Conservation (phyloP, 2,329 filamentous ascomycete species). For the Ophiostoma populinum region DNA sequence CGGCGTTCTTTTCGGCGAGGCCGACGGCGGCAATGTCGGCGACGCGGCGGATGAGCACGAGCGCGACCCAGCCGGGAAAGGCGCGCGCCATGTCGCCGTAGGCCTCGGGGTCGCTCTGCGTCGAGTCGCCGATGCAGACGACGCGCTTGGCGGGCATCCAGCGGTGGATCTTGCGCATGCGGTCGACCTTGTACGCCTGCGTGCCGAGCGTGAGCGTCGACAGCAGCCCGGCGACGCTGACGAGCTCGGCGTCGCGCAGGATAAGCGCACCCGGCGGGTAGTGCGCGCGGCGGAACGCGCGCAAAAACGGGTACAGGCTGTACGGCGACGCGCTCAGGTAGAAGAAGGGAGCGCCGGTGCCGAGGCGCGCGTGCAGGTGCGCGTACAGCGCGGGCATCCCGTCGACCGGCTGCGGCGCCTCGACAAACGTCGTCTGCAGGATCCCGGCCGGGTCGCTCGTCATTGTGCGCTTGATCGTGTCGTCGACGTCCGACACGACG, state of each 20-base stretch:
- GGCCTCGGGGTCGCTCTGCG: constrained; percentile 73
- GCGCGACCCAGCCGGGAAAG: constrained; percentile 58
- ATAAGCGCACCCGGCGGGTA: constrained; percentile 70
- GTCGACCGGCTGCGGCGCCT: constrained; percentile 48
- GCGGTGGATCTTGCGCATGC: constrained; percentile 57
- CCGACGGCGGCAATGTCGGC: constrained; percentile 51
- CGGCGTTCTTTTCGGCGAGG: constrained; percentile 57
- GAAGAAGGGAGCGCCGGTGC: constrained; percentile 47
- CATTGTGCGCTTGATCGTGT: constrained; percentile 84
- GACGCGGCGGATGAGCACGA: constrained; percentile 76
- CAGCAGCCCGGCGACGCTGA: constrained; percentile 65
- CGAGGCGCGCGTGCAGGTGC: constrained; percentile 37
- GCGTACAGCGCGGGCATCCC: constrained; percentile 79
- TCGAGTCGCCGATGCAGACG: constrained; percentile 78
- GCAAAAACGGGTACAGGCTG: constrained; percentile 80
- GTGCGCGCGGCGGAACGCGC: constrained; percentile 49
- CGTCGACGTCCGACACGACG: constrained; percentile 79
- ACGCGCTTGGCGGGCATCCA: constrained; percentile 70
- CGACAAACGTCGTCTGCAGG: constrained; percentile 66
- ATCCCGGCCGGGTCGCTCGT: constrained; percentile 69
- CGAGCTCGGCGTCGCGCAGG: constrained; percentile 71
- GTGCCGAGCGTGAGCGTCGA: constrained; percentile 65
- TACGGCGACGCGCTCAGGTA: constrained; percentile 91
- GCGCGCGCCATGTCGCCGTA: constrained; percentile 32
- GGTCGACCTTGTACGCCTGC: constrained; percentile 68